Percentiles rank a stretch among this genome's conserved stretches.
Evolutionary conservation across 2,329 filamentous ascomycete genomes (phyloP).

Genomic region (Xylariaceae sp.): DNA sequence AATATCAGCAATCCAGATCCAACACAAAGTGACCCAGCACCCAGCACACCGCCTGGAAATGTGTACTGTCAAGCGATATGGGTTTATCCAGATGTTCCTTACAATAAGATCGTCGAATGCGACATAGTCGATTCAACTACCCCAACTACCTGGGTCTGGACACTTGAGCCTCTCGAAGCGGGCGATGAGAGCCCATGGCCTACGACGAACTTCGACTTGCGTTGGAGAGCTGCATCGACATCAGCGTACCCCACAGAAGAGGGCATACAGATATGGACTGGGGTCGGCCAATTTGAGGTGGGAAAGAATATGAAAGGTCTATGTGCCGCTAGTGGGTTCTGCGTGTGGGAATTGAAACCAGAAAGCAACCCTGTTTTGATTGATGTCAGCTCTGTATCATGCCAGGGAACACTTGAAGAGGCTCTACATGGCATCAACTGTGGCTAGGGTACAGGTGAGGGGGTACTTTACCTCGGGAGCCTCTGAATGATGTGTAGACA

Average conservation of each 20-base stretch:
- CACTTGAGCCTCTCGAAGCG: slow-evolving; percentile 34
- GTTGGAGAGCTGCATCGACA: slow-evolving; percentile 31
- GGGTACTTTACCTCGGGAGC: too few species aligned
- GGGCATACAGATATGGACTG: slow-evolving; percentile 29
- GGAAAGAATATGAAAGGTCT: slow-evolving; percentile 22
- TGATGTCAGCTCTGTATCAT: slow-evolving; percentile 4
- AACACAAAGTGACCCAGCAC: slow-evolving; percentile 27
- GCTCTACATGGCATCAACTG: slow-evolving; percentile 18
- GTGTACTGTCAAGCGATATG: slow-evolving; percentile 40
- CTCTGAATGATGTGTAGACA: too few species aligned
- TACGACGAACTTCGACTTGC: slow-evolving; percentile 36
- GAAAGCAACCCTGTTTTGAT: slow-evolving; percentile 30
- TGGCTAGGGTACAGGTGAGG: too few species aligned
- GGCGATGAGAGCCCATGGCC: slow-evolving; percentile 24
- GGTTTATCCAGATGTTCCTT: slow-evolving; percentile 25
- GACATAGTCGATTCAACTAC: slow-evolving; percentile 11
- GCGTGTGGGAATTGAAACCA: slow-evolving; percentile 18
- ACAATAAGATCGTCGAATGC: slow-evolving; percentile 31
- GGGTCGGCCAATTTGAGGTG: slow-evolving; percentile 35
- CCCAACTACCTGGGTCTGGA: slow-evolving; percentile 33
- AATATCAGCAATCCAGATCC: slow-evolving; percentile 40
- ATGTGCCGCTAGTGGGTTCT: slow-evolving; percentile 35
- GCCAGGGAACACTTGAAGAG: slow-evolving; percentile 14
- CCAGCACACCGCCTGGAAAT: slow-evolving; percentile 25
- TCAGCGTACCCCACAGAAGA: slow-evolving; percentile 5